Evolutionary conservation across 2,329 filamentous ascomycete species (phyloP), one percentile per base, ranked within the genome.

Genomic region (Tolypocladium ovalisporum): DNA sequence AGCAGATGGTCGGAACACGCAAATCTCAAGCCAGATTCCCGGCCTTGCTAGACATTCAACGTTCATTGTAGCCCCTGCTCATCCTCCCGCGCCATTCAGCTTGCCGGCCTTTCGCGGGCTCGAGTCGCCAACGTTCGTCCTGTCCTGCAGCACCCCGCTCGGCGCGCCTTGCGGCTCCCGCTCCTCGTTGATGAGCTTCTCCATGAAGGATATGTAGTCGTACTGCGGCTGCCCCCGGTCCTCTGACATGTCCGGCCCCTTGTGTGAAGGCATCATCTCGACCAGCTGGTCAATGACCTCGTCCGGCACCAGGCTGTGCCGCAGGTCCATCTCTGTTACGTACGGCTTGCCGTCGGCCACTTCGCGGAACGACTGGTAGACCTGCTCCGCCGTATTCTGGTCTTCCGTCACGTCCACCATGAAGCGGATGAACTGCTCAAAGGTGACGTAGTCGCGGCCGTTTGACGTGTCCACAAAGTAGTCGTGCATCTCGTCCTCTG

Each of bases 321-420:
- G 84, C 58, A 99, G 82, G 71, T 99, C 94, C 77, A 99, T 88
- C 75, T 99, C 94, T 6, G 94, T 99, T 44, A 99, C 94, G 71
- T 99, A 99, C 13, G 93, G 92, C 79, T 99, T 99, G 63, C 94
- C 94, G 75, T 99, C 94, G 22, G 94, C 94, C 52, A 99, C 94
- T 74, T 99, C 94, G 58, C 87, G 85, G 83, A 99, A 99, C 62
- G 89, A 95, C 75, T 99, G 93, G 77, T 94, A 97, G 6, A 99
- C 94, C 72, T 99, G 94, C 73, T 97, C 94, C 15, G 94, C 94
- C 4, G 92, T 97, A 71, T 99, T 97, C 75, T 99, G 94, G 69
- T 99, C 94, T 74, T 99, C 94, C 15, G 94, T 99, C 54, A 97
- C 94, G 65, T 96, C 90, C 53, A 99, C 94, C 94, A 99, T 99